Evolutionary conservation across 1,284 basidiomycete species (phyloP), one percentile per base, ranked within the genome.

Genomic region (Pulveroboletus sp.): DNA sequence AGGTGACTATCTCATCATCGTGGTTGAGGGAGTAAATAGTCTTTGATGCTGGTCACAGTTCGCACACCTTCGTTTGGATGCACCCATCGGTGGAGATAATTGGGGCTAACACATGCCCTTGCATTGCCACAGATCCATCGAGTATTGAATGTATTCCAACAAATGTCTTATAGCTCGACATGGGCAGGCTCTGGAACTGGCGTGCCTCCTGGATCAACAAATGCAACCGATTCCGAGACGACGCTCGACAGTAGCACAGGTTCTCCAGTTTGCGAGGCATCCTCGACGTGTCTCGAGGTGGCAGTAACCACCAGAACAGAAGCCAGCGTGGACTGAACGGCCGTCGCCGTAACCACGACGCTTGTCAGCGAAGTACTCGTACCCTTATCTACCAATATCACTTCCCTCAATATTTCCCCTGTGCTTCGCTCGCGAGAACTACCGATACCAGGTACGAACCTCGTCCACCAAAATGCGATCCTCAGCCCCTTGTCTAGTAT

Each of bases 381-480:
- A 7, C 33, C 29, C 3, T 4, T 35, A 8, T 57, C 61, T 25
- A 46, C 12, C n/a, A 56, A n/a, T n/a, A n/a, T 52, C 7, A 55
- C 57, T 35, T 57, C 58, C 42, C 60, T 59, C 49, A 65, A 31
- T 2, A n/a, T 38, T 25, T 55, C 52, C 12, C 43, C 52, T 8
- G 45, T 48, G 28, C 14, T 47, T 43, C 6, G 59, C 25, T 25
- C 39, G 18, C 31, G 28, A 58, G 64, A 36, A 39, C 49, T 35
- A 31, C 52, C 51, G 5, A 56, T 2, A 14, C 52, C 47, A 25
- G 89, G 89, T 1, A 91, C 54, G 53, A 89, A 89, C 39, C 82
- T 77, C 29, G 87, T 89, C 89, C 89, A 92, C 85, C 87, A 92
- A 57, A 92, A 84, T 2, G 85, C 88, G 6, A 92, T 73, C 40